These are phyloP conservation scores for Xerocomellus intermedius DNA, from an alignment of 768 basidiomycete genomes.

Conservation along the genomic window DNA sequence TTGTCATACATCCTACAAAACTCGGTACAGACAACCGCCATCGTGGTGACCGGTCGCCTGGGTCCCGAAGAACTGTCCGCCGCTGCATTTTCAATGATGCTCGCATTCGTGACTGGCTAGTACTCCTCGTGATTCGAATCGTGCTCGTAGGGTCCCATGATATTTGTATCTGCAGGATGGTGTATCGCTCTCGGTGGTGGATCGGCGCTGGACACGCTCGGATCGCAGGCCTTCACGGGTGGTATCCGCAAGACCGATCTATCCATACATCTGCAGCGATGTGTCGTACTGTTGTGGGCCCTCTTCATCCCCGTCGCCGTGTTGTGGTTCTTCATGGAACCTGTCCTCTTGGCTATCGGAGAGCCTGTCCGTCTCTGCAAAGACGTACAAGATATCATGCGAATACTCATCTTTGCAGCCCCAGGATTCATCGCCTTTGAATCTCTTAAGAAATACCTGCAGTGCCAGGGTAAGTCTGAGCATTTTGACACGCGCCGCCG, in stretches of 20 bases:
- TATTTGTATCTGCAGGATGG: conserved; percentile 54
- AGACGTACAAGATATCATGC: conserved; percentile 64
- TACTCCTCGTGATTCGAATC: conserved; percentile 30
- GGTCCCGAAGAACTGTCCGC: conserved; percentile 70
- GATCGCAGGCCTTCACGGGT: conserved; percentile 75
- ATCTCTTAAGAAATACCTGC: conserved; percentile 75
- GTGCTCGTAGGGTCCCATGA: conserved; percentile 51
- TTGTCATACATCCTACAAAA: conserved; percentile 72
- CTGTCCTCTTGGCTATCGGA: conserved; percentile 60
- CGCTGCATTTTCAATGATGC: conserved; percentile 72
- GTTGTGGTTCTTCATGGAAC: conserved; percentile 64
- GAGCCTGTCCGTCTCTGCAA: conserved; percentile 56
- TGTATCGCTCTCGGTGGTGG: conserved; percentile 77
- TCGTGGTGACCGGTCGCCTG: conserved; percentile 63
- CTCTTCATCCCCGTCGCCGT: conserved; percentile 61
- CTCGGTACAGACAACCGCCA: conserved; percentile 65
- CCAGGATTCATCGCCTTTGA: conserved; percentile 78
- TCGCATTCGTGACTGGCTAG: conserved; percentile 78
- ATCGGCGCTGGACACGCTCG: conserved; percentile 73
- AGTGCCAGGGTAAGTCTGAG: conserved; percentile 61
- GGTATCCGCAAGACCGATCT: conserved; percentile 58
- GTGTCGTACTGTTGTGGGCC: conserved; percentile 60
- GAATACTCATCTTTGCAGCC: conserved; percentile 60
- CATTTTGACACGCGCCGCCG: not conserved
- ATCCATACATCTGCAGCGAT: conserved; percentile 70